Evolutionary conservation across 176 grass and related monocot genomes (phyloP).

Genomic region (Phragmites australis): DNA sequence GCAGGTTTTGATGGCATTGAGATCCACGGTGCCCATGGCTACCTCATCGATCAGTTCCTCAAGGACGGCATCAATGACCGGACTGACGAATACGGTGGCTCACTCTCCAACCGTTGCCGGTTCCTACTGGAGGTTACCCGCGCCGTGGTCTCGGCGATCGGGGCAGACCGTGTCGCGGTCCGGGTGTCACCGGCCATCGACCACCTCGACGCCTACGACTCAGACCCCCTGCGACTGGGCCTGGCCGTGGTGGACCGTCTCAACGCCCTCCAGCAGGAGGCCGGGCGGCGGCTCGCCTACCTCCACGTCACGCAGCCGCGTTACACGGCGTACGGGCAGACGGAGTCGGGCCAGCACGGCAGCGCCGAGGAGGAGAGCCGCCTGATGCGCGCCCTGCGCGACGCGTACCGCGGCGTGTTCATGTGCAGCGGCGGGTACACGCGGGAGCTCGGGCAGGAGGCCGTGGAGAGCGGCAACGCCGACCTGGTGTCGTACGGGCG

Average conservation of each 20-base stretch:
- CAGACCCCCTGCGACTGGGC: slow-evolving; percentile 69
- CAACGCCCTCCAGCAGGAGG: slow-evolving; percentile 64
- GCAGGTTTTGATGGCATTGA: slow-evolving; percentile 94
- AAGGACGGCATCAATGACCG: slow-evolving; percentile 94
- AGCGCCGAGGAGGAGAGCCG: slow-evolving; percentile 79
- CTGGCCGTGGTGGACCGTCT: slow-evolving; percentile 60
- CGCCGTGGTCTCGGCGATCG: slow-evolving; percentile 58
- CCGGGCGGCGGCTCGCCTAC: slow-evolving; percentile 68
- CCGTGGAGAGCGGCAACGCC: slow-evolving; percentile 63
- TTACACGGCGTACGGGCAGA: slow-evolving; percentile 84
- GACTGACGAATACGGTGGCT: slow-evolving; percentile 75
- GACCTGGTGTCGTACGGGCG: slow-evolving; percentile 87
- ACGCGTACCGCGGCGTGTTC: slow-evolving; percentile 66
- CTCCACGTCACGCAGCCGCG: slow-evolving; percentile 91
- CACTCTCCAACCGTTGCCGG: slow-evolving; percentile 71
- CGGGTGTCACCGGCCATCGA: slow-evolving; percentile 91
- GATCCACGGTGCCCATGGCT: slow-evolving; percentile 92
- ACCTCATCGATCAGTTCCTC: slow-evolving; percentile 91
- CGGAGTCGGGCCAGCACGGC: slow-evolving; percentile 77
- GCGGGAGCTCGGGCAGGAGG: slow-evolving; percentile 72
- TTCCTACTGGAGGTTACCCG: slow-evolving; percentile 74
- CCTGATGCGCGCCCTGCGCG: slow-evolving; percentile 59
- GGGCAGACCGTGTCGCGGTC: slow-evolving; percentile 63
- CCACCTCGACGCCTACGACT: slow-evolving; percentile 85
- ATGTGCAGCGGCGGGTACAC: slow-evolving; percentile 94